Conservation (phyloP, 163 green algal genomes). For the Volvox carteri region DNA sequence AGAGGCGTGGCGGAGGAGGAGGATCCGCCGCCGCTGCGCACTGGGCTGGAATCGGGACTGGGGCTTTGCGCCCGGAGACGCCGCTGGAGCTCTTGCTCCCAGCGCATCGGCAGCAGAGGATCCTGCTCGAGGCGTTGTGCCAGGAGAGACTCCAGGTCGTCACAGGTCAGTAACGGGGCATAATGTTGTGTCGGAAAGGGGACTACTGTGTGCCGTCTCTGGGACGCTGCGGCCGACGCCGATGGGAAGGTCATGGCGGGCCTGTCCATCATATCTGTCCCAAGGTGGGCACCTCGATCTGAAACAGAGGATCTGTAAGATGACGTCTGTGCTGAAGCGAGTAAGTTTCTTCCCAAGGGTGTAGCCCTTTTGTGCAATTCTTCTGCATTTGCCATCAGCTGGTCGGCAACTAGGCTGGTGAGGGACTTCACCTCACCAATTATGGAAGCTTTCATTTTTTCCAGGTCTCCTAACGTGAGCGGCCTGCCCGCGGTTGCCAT, state of each 20-base stretch:
- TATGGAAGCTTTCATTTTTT: background rate
- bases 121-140: background rate
- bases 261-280: background rate
- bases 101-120: background rate
- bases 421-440: background rate
- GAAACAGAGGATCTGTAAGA: background rate
- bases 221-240: background rate
- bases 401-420: background rate
- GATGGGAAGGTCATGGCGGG: background rate
- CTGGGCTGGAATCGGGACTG: background rate
- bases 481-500: background rate
- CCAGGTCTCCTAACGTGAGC: background rate
- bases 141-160: background rate
- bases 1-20: background rate
- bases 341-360: background rate
- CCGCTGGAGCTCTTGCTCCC: conserved; percentile 2
- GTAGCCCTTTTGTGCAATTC: background rate
- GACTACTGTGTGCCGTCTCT: background rate
- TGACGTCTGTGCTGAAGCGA: background rate
- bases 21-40: background rate
- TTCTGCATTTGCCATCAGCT: background rate
- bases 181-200: background rate
- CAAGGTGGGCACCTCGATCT: background rate
- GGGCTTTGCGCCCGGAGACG: background rate
- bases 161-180: background rate